Evolutionary conservation across 2,329 filamentous ascomycete genomes (phyloP).

Genomic region (Colletotrichum sp.): DNA sequence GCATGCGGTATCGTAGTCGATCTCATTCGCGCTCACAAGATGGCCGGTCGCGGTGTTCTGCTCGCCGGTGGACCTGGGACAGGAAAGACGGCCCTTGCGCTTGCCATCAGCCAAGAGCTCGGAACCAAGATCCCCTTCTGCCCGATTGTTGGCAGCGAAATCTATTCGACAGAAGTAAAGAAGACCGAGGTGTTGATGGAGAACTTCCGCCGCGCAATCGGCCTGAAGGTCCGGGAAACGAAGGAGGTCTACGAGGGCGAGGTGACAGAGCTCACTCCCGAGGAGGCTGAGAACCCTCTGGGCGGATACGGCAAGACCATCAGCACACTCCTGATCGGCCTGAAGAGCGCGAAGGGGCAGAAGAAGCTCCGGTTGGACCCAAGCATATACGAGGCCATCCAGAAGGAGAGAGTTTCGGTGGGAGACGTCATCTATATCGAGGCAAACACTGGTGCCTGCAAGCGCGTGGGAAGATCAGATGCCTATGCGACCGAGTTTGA

Average conservation of each 20-base stretch:
- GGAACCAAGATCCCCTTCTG: conserved; percentile 99
- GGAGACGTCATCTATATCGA: conserved; percentile 99
- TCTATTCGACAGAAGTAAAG: conserved; percentile 98
- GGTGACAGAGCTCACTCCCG: conserved; percentile 95
- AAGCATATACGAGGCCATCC: conserved; percentile 98
- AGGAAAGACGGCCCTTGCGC: conserved; percentile 94
- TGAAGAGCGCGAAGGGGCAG: conserved; percentile 95
- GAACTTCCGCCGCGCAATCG: conserved; percentile 97
- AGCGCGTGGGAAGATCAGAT: conserved; percentile 93
- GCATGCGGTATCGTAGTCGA: conserved; percentile 96
- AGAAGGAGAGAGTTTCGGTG: conserved; percentile 95
- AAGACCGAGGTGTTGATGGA: conserved; percentile 99
- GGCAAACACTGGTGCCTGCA: conserved; percentile 97
- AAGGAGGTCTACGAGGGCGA: conserved; percentile 99
- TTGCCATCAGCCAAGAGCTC: conserved; percentile 95
- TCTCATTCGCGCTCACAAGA: conserved; percentile 94
- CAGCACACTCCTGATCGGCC: conserved; percentile 89
- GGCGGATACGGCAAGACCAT: conserved; percentile 98
- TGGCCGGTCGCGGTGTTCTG: conserved; percentile 93
- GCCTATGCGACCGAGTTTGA: conserved; percentile 99
- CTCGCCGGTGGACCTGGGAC: conserved; percentile 95
- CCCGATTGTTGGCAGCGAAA: conserved; percentile 96
- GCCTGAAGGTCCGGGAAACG: conserved; percentile 94
- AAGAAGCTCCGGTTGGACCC: conserved; percentile 98
- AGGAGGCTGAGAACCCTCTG: conserved; percentile 97